These are phyloP conservation scores for Allantophomopsis cytisporea DNA, from an alignment of 2,329 filamentous ascomycete species.

Conservation along the genomic window DNA sequence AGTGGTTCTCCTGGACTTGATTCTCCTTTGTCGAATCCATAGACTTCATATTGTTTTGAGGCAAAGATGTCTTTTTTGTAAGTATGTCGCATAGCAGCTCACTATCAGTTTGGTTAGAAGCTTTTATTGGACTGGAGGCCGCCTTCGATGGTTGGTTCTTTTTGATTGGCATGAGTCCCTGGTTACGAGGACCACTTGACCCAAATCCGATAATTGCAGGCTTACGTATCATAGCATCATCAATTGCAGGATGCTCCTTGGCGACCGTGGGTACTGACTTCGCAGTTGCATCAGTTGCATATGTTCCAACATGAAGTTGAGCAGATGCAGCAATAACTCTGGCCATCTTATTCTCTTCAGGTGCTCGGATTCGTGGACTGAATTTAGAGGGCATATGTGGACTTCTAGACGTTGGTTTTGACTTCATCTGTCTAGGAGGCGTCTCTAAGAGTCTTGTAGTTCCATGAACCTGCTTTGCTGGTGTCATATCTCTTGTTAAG, in stretches of 20 bases:
- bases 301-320: neutral
- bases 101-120: neutral
- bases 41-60: no score
- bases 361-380: neutral
- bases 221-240: neutral
- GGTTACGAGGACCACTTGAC: neutral
- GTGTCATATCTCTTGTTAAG: no score
- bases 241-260: neutral
- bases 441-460: no score
- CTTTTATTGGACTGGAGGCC: neutral
- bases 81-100: neutral
- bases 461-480: no score
- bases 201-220: neutral
- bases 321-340: neutral
- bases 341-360: neutral
- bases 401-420: neutral
- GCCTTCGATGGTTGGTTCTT: neutral
- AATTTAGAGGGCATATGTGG: neutral
- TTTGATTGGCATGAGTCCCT: neutral
- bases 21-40: neutral
- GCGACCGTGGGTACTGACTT: neutral
- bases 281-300: neutral
- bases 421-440: no score
- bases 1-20: neutral
- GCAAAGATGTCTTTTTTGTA: neutral